phyloP scores from a whole-genome alignment of 441 rosid species.

The Theobroma grandiflorum region DNA sequence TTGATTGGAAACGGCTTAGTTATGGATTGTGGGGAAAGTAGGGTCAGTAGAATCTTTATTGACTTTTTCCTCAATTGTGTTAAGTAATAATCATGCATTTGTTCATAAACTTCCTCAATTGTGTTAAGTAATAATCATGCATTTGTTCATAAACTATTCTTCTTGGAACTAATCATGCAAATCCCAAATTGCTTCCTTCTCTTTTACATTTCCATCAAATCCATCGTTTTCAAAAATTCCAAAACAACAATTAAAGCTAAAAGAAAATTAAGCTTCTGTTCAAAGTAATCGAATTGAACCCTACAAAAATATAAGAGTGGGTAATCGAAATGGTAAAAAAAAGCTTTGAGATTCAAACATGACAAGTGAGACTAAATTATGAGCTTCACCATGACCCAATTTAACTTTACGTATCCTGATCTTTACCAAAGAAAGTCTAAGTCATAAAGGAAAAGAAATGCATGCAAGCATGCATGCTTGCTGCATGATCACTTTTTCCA shows the following conservation, averaged over 20 bases:
- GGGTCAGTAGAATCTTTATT: constrained; percentile 4
- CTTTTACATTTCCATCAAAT: background rate
- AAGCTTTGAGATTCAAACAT: background rate
- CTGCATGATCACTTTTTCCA: background rate
- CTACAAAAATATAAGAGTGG: background rate
- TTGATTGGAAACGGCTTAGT: background rate
- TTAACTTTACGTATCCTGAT: background rate
- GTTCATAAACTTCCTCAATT: background rate
- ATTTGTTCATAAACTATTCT: background rate
- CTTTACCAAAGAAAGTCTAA: background rate
- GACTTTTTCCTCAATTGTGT: background rate
- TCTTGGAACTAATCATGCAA: background rate
- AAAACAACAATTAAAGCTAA: background rate
- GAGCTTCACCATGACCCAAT: background rate
- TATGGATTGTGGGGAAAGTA: background rate
- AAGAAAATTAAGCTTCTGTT: background rate
- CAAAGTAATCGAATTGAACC: background rate
- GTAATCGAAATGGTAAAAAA: too few relatives aligned
- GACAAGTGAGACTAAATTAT: background rate
- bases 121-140: background rate
- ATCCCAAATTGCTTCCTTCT: background rate
- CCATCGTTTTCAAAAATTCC: background rate
- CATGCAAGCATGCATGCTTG: background rate
- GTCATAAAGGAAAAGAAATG: background rate
- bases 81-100: background rate